Evolutionary conservation across 164 flowering plant genomes (phyloP).

Genomic region (Malania oleifera): DNA sequence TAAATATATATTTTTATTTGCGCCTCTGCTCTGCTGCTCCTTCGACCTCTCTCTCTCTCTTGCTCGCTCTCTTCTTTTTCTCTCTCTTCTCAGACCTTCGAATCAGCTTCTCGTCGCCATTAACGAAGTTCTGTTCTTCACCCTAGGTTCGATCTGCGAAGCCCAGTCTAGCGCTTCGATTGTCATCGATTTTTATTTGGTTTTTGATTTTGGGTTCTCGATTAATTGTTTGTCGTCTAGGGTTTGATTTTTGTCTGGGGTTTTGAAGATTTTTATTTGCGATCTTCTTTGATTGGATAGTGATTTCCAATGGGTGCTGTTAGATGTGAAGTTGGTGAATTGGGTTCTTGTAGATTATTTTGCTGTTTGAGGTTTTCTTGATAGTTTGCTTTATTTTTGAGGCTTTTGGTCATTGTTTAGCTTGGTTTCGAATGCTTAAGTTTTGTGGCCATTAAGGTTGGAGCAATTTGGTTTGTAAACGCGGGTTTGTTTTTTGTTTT

Average conservation of each 20-base stretch:
- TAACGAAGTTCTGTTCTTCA: constrained; percentile 9
- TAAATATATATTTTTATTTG: constrained; percentile 9
- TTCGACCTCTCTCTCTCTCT: constrained; percentile 10
- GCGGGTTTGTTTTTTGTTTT: background rate
- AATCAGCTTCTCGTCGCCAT: constrained; percentile 15
- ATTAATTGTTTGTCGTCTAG: background rate
- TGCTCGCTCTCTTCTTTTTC: constrained; percentile 10
- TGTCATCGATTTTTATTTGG: background rate
- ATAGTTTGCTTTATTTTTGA: background rate
- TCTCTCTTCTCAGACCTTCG: constrained; percentile 10
- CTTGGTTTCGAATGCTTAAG: background rate
- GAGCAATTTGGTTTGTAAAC: background rate
- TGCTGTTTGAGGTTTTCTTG: constrained; percentile 6
- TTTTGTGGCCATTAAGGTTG: constrained; percentile 10
- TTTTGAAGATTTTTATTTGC: constrained; percentile 2
- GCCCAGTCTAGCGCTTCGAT: background rate
- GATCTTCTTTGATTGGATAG: constrained; percentile 15
- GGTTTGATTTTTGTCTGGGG: constrained; percentile 18
- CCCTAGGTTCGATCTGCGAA: constrained; percentile 25
- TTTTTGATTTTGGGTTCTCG: background rate
- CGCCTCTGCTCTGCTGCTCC: constrained; percentile 10
- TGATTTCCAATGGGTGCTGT: background rate
- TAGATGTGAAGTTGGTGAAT: constrained; percentile 2
- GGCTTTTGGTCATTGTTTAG: background rate
- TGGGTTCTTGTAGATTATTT: constrained; percentile 1